phyloP scores from a whole-genome alignment of 768 basidiomycete species.

The Sarcomyxa edulis region DNA sequence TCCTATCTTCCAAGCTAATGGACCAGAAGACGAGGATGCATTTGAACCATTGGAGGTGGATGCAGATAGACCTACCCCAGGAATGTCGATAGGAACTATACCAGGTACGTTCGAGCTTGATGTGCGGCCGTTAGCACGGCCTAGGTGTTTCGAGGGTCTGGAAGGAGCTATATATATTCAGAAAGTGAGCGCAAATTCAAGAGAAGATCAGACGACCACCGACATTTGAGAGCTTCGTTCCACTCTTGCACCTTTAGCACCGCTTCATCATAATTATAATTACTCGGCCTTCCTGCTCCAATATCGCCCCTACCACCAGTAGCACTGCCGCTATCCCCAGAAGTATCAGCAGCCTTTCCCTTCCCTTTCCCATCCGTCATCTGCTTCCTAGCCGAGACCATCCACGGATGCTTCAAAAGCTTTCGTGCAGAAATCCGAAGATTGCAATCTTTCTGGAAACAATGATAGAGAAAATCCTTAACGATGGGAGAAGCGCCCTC shows the following conservation, averaged over 20 bases:
- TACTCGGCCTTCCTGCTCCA: slow-evolving; percentile 47
- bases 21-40: slow-evolving; percentile 19
- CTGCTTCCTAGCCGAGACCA: slow-evolving; percentile 80
- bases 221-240: slow-evolving; percentile 96
- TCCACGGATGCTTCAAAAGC: slow-evolving; percentile 92
- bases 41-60: slow-evolving; percentile 26
- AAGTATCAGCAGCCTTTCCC: slow-evolving; percentile 26
- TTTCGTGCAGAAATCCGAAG: slow-evolving; percentile 93
- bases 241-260: slow-evolving; percentile 96
- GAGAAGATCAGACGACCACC: too few species aligned
- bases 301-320: slow-evolving; percentile 23
- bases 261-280: slow-evolving; percentile 91
- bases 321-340: slow-evolving; percentile 27
- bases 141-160: slow-evolving; percentile 63
- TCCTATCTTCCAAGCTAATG: slow-evolving; percentile 31
- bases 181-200: too few species aligned
- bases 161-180: slow-evolving; percentile 67
- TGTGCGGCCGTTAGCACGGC: slow-evolving; percentile 29
- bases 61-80: slow-evolving; percentile 22
- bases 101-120: slow-evolving; percentile 11
- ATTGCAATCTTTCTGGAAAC: slow-evolving; percentile 97
- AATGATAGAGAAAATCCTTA: slow-evolving; percentile 94
- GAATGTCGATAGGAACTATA: slow-evolving; percentile 17
- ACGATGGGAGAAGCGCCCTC: slow-evolving; percentile 93
- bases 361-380: slow-evolving; percentile 37